Base-by-base conservation (phyloP, 2,329 filamentous ascomycete species). In the Sclerotinia spermophila region DNA sequence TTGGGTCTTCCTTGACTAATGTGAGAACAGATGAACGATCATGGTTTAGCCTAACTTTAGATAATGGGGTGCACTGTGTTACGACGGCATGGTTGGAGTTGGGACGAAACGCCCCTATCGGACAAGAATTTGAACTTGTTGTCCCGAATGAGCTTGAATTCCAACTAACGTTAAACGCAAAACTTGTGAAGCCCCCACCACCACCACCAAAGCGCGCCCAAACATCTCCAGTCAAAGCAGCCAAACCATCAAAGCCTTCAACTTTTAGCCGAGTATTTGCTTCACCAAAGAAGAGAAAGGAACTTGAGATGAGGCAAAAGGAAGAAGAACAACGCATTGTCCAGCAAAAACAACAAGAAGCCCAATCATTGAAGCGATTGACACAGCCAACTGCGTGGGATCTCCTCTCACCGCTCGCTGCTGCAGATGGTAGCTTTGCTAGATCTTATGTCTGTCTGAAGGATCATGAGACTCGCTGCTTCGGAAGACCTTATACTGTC, bases 61-160 rank as follows among this genome's bases (percentile, higher is more conserved):
- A 99, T 81, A 99, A 99, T 74, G 96, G 96, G 38, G 88, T 99
- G 1, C 96, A 99, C 80, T 99, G 96, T 78, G 96, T 99, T 24
- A 99, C 96, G 0, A 99, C 96, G 5, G 91, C 94, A 0, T 97
- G 94, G 92, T 85, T 98, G 13, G 96, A 99, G 80, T 85, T 99
- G 72, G 94, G 93, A 30, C 92, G 92, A 76, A 95, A 92, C 72
- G 95, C 96, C 2, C 94, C 96, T 0, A 98, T 99, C 76, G 96
- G 95, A 10, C 96, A 99, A 79, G 96, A 99, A 80, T 99, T 99
- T 77, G 96, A 99, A 82, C 89, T 99, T 59, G 94, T 98, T 44
- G 96, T 99, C 38, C 90, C 96, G 65, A 96, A 97, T 76, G 96
- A 99, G 76, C 88, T 99, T n/a, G 96, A 99, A 81, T 99, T 99